Base-by-base conservation (phyloP, 257 asterid genomes). In the Lithospermum erythrorhizon region DNA sequence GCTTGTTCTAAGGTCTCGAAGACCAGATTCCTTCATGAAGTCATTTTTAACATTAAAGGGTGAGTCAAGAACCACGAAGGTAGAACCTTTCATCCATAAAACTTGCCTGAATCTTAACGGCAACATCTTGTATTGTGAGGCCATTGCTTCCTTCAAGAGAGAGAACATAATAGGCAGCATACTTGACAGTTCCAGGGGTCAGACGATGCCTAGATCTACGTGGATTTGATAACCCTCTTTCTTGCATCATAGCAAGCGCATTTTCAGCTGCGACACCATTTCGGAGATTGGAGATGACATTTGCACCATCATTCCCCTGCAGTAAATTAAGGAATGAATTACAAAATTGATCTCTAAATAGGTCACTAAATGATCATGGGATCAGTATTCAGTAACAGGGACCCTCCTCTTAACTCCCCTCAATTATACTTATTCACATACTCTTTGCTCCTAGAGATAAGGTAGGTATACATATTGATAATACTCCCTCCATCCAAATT, bases 181-280 rank as follows among this genome's bases (percentile, higher is more conserved):
- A 90, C 73, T 90, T 90, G 37, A 90, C 97, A 1, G 97, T 87
- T 69, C 97, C 96, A 53, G 97, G 97, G n/a, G 97, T 90, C 76
- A 90, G 74, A 16, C 91, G 84, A 68, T 90, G 97, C 81, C 87
- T 78, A 56, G 97, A 87, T 74, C 80, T 87, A 58, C 95, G 81
- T 35, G 78, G 80, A 67, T 74, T 85, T 53, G 97, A 78, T 53
- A 83, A 70, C 61, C 95, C 97, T 62, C 87, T 83, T 77, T 87
- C 84, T 69, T 77, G 90, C 97, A 90, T 82, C 64, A 82, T 76
- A 69, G 94, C 84, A 75, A 83, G 77, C 61, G 97, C 96, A 76
- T 87, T 82, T 70, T 77, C 89, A 64, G 91, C 97, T 25, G 97
- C 95, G 64, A 72, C 77, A 58, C 97, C 97, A 79, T 82, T 90